These are phyloP conservation scores for Sinapis alba DNA, from an alignment of 441 rosid species.

Conservation along the genomic window DNA sequence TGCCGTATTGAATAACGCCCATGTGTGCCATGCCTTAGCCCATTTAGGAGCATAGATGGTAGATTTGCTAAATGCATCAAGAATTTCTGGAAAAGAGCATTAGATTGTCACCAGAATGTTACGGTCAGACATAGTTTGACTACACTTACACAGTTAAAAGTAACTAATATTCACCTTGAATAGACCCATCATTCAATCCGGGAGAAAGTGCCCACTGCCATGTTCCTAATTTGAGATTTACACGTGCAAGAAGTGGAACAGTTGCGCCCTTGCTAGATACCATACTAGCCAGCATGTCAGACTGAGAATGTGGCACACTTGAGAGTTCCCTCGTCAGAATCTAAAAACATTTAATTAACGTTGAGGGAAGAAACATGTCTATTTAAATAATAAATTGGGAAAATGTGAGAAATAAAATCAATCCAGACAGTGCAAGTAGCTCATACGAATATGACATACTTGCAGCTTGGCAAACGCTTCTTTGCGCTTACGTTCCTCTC, in stretches of 20 bases:
- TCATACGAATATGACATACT: slow-evolving; percentile 47
- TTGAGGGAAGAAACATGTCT: slow-evolving; percentile 36
- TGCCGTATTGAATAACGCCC: slow-evolving; percentile 99
- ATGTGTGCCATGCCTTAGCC: slow-evolving; percentile 98
- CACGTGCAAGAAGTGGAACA: slow-evolving; percentile 88
- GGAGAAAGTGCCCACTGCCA: slow-evolving; percentile 97
- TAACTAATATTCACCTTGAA: slow-evolving; percentile 63
- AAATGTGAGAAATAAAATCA: slow-evolving; percentile 15
- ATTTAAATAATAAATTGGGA: slow-evolving; percentile 26
- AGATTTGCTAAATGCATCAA: slow-evolving; percentile 75
- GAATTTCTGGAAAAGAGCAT: slow-evolving; percentile 64
- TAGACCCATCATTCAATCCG: slow-evolving; percentile 88
- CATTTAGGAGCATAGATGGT: slow-evolving; percentile 86
- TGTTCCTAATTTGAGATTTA: slow-evolving; percentile 83
- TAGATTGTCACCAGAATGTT: slow-evolving; percentile 16
- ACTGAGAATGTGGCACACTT: slow-evolving; percentile 59
- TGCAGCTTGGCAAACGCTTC: slow-evolving; percentile 91
- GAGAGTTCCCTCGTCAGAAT: slow-evolving; percentile 82
- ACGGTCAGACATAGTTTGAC: slow-evolving; percentile 17
- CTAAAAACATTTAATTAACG: slow-evolving; percentile 45
- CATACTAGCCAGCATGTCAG: slow-evolving; percentile 54
- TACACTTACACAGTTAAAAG: slow-evolving; percentile 19
- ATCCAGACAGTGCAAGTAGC: slow-evolving; percentile 22
- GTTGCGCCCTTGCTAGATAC: slow-evolving; percentile 54
- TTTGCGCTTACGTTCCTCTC: slow-evolving; percentile 95